Percentiles rank a stretch among this genome's conserved stretches.
Conservation (phyloP, 441 rosid species). For the Dalechampia spathulata region DNA sequence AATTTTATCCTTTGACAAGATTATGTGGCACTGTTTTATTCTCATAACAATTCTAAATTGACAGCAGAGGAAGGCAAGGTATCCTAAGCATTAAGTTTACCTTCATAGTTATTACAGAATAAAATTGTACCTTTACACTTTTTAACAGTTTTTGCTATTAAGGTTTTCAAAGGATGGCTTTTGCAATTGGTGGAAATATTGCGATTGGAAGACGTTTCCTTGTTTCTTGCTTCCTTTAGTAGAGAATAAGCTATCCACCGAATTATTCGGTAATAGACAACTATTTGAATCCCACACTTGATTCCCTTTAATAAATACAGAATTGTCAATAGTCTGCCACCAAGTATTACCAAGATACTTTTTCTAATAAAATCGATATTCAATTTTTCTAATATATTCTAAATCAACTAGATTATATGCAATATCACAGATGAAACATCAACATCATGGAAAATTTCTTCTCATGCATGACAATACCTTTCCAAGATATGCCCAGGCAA, state of each 20-base stretch:
- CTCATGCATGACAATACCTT: slow-evolving; percentile 43
- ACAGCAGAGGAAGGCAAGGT: not conserved
- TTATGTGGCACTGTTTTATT: not conserved
- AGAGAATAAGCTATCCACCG: too few relatives aligned
- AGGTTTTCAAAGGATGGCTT: not conserved
- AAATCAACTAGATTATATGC: not conserved
- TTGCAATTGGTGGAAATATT: not conserved
- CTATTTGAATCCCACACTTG: too few relatives aligned
- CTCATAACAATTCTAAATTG: not conserved
- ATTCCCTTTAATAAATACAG: not conserved
- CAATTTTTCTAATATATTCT: not conserved
- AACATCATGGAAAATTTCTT: not conserved
- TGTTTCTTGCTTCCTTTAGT: too few relatives aligned
- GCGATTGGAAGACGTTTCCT: not conserved
- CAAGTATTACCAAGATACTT: not conserved
- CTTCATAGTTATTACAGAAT: not conserved
- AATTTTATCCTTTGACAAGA: not conserved
- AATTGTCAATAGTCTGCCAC: not conserved
- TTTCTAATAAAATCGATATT: too few relatives aligned
- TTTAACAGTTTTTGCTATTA: not conserved
- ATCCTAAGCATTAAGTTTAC: not conserved
- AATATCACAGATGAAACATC: not conserved
- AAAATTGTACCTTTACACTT: not conserved
- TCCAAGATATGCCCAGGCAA: slow-evolving; percentile 92
- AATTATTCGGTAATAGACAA: too few relatives aligned